Percentiles rank a stretch among this genome's conserved stretches.
These are phyloP conservation scores for Boletus sp. DNA, from an alignment of 768 basidiomycete genomes.

Conservation along the genomic window DNA sequence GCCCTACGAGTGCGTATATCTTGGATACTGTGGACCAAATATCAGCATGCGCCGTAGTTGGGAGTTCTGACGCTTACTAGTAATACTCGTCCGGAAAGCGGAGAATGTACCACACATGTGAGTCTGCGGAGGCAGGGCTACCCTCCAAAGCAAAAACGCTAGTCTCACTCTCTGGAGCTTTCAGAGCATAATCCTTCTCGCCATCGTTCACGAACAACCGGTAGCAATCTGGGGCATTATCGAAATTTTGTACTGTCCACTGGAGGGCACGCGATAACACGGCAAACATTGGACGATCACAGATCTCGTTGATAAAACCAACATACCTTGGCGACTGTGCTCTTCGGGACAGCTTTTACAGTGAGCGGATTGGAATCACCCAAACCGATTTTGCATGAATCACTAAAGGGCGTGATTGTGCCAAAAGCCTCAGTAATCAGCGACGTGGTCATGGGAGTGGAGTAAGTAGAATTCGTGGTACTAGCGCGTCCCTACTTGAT, in stretches of 20 bases:
- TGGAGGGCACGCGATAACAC: neutral
- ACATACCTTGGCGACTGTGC: neutral
- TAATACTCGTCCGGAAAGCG: slow-evolving; percentile 5
- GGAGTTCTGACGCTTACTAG: neutral
- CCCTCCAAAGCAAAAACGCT: neutral
- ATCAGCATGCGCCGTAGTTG: neutral
- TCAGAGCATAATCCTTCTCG: slow-evolving; percentile 3
- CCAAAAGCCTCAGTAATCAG: neutral
- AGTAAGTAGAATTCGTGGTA: too few relatives aligned
- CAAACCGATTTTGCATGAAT: neutral
- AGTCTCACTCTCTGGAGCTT: neutral
- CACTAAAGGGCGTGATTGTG: neutral
- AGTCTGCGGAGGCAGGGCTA: slow-evolving; percentile 2
- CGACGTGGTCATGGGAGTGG: neutral
- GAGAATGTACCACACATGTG: slow-evolving; percentile 4
- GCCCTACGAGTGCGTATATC: neutral
- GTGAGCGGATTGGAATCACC: neutral
- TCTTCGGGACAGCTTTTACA: slow-evolving; percentile 3
- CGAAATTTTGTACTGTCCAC: slow-evolving; percentile 11
- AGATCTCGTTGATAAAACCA: neutral
- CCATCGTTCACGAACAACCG: slow-evolving; percentile 10
- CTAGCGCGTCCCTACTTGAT: too few relatives aligned
- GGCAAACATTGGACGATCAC: neutral
- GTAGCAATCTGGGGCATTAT: slow-evolving; percentile 4
- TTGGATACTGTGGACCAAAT: neutral